Evolutionary conservation across 1,284 basidiomycete genomes (phyloP).

Genomic region (Ceratobasidium sp.): DNA sequence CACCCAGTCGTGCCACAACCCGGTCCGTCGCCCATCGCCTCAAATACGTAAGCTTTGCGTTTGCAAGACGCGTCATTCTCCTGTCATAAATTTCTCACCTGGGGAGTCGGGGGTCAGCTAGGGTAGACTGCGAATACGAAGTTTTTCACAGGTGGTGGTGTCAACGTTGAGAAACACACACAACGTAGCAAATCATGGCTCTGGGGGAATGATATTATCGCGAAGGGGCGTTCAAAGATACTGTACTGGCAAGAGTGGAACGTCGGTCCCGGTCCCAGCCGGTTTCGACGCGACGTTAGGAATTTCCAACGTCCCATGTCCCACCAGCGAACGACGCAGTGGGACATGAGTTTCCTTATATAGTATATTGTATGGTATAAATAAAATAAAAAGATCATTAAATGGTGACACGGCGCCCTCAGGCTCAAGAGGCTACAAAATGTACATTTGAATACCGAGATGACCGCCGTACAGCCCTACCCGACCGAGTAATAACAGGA

Average conservation of each 20-base stretch:
- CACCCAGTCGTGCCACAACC: too few species aligned
- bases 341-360: constrained; percentile 16
- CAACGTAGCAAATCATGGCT: too few species aligned
- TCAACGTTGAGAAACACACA: too few species aligned
- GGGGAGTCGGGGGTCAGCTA: too few species aligned
- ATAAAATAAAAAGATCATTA: neutral
- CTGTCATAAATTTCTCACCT: too few species aligned
- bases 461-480: neutral
- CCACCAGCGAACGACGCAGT: neutral
- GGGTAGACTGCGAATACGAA: too few species aligned
- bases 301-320: constrained; percentile 32
- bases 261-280: constrained; percentile 19
- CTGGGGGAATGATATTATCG: too few species aligned
- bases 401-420: neutral
- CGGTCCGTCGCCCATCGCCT: too few species aligned
- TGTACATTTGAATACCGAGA: neutral
- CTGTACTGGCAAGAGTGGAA: constrained; percentile 13
- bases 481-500: neutral
- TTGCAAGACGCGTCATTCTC: too few species aligned
- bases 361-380: neutral
- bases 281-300: constrained; percentile 1
- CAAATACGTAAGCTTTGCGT: too few species aligned
- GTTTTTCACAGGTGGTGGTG: too few species aligned
- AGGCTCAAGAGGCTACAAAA: neutral
- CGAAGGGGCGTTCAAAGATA: too few species aligned